Evolutionary conservation across 345 rosid species (phyloP).

Genomic region (Aquilaria yunnanensis): DNA sequence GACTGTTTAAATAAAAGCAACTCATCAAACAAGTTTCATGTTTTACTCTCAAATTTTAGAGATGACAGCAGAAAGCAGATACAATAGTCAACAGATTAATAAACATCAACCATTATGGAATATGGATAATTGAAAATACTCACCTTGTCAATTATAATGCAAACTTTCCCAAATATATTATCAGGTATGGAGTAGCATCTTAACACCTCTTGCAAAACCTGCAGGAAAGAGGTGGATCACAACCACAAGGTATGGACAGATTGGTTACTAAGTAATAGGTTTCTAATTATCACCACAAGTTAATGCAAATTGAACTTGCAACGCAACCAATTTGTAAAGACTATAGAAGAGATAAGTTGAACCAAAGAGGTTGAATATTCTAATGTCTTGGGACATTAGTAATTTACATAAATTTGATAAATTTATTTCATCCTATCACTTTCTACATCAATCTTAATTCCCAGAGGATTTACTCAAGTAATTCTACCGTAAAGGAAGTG

Average conservation of each 20-base stretch:
- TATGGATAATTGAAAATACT: slow-evolving; percentile 11
- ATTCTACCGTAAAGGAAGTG: neutral
- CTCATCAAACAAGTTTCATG: too few species aligned
- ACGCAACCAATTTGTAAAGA: neutral
- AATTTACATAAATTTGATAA: too few species aligned
- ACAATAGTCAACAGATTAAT: too few species aligned
- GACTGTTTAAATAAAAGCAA: too few species aligned
- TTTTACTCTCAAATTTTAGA: too few species aligned
- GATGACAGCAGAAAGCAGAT: too few species aligned
- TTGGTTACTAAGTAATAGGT: too few species aligned
- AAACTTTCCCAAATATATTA: slow-evolving; percentile 66
- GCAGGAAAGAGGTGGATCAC: slow-evolving; percentile 12
- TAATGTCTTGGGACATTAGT: too few species aligned
- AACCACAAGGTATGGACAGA: neutral
- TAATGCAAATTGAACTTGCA: neutral
- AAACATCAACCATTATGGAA: neutral
- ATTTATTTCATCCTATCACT: too few species aligned
- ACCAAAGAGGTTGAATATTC: neutral
- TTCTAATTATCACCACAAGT: neutral
- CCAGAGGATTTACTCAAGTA: neutral
- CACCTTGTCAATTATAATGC: slow-evolving; percentile 92
- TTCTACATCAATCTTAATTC: too few species aligned
- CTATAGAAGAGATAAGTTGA: neutral
- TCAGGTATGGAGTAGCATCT: slow-evolving; percentile 65
- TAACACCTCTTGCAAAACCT: slow-evolving; percentile 89